phyloP scores from a whole-genome alignment of 345 rosid species.

The Rhodamnia rubescens region DNA sequence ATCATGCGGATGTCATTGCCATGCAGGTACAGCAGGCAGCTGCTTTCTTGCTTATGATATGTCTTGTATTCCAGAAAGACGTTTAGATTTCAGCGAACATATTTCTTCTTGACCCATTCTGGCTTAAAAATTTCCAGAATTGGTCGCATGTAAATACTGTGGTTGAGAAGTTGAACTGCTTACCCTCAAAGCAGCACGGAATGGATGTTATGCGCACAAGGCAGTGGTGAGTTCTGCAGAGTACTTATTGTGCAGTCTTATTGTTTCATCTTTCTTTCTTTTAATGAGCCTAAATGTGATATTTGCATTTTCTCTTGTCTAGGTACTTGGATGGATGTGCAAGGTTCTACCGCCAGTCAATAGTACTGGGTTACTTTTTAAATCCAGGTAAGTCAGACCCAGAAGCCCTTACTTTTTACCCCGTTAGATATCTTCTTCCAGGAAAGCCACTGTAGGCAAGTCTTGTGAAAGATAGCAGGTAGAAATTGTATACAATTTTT shows the following conservation, averaged over 20 bases:
- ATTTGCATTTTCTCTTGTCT: not conserved
- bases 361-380: conserved; percentile 57
- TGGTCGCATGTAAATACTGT: conserved; percentile 59
- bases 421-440: not conserved
- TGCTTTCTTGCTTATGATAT: conserved; percentile 6
- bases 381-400: conserved; percentile 53
- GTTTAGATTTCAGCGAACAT: not conserved
- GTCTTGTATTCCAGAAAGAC: not conserved
- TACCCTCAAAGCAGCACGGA: conserved; percentile 75
- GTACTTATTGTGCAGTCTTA: not conserved
- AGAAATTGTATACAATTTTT: not conserved
- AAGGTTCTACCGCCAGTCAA: conserved; percentile 64
- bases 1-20: conserved; percentile 91
- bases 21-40: conserved; percentile 54
- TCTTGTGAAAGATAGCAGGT: not conserved
- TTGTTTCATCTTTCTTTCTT: not conserved
- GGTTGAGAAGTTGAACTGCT: conserved; percentile 47
- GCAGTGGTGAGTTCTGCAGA: conserved; percentile 38
- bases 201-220: conserved; percentile 84
- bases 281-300: not conserved
- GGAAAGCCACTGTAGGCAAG: not conserved
- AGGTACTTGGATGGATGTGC: conserved; percentile 88
- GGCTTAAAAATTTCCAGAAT: conserved; percentile 38
- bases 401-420: not conserved
- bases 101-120: not conserved